Evolutionary conservation across 2,329 filamentous ascomycete genomes (phyloP), one percentile per base, ranked within the genome.

Genomic region (Talaromyces islandicus): DNA sequence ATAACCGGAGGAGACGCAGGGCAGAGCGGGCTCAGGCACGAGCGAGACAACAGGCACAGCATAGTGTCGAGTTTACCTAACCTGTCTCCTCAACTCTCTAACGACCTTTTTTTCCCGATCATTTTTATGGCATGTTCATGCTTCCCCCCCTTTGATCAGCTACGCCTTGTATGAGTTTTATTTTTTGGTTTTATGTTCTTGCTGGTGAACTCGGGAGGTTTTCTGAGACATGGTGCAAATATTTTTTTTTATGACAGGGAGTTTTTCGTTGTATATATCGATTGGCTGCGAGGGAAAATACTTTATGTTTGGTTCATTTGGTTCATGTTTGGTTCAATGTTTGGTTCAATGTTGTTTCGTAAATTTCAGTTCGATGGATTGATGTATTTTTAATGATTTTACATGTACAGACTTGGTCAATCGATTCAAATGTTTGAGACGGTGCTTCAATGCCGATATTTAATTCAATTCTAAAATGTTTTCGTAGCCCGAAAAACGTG

Each of bases 1-100:
- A 77, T 61, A 84, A 84, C 65, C 75, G 82, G 54, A 70, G 80
- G 59, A 71, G 82, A 61, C 73, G 82, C 67, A 74, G 82, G 57
- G 82, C 82, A 17, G 82, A 85, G 67, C 71, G 82, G 65, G 78
- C 78, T 46, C 72, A 78, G 41, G 24, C 71, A 56, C 72, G 78
- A 63, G 80, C 80, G 56, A 74, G 78, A 68, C 77, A 75, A 60
- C 73, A 70, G 50, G 69, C 71, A 29, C 69, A 71, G 41, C 74
- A 75, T 30, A 73, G 74, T 56, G 80, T 81, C 19, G 80, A 82
- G 63, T 83, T 82, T 67, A 76, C 77, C 59, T 81, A 64, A 75
- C 17, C n/a, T 9, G 24, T 24, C 32, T 38, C 46, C 41, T 17
- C 19, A 24, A 30, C 27, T 21, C 21, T 10, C n/a, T 35, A 38